Base-by-base conservation (phyloP, 2,329 filamentous ascomycete species). In the Hypoxylon sp. region DNA sequence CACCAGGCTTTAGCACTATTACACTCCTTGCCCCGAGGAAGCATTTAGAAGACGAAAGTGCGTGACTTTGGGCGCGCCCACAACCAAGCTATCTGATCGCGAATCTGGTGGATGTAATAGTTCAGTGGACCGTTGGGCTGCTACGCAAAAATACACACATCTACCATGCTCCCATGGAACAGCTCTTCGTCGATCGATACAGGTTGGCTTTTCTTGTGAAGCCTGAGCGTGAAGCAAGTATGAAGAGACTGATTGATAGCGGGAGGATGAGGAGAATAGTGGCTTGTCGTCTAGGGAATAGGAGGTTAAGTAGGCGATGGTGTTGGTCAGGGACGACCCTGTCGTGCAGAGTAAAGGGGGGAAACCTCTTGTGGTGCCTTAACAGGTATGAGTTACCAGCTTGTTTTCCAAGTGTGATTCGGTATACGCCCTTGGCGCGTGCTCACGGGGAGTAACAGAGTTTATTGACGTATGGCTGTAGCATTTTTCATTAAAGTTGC, bases 1-100 rank as follows among this genome's bases (percentile, higher is more conserved):
- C 72, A 76, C 13, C 79, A 82, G 79, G 80, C 59, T 78, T 80
- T 48, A 80, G 80, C 1, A 76, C 74, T 4, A 73, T 81, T 11
- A 81, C 80, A 0, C 70, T 81, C 0, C 75, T 81, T 0, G 59
- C 68, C 0, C 75, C 75, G 0, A 73, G 73, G 3, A 59, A 61
- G 3, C 58, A 54, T 0, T 62, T 68, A 7, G 13, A 21, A 4
- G 62, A 67, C 31, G 66, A 70, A 15, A 53, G 35, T 6, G 70
- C 56, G 6, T 76, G 75, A 75, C 27, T 57, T 15, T 76, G 71
- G 69, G 74, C 66, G 3, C 72, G 69, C 1, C 75, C 75, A 6
- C 67, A 63, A 21, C 74, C 74, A 1, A 72, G 74, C 8, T 73
- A 63, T 24, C 60, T 72, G 6, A 72, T 77, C n/a, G 74, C 75